Base-by-base conservation (phyloP, 176 grass and related monocot species). In the Hyparrhenia diplandra region DNA sequence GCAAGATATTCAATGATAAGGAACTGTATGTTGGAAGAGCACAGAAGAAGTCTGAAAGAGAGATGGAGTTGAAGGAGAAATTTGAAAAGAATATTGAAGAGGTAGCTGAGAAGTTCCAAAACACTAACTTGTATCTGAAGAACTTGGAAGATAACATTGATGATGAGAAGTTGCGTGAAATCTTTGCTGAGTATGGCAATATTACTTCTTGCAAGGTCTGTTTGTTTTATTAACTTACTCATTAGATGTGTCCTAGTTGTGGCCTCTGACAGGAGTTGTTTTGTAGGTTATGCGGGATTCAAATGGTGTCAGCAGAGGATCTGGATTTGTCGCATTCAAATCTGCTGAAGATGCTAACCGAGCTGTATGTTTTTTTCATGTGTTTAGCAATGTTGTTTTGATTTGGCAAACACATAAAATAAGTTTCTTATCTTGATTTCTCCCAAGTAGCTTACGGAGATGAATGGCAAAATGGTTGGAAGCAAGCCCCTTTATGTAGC, bases 21-120 rank as follows among this genome's bases (percentile, higher is more conserved):
- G 96, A 95, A 79, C 89, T 89, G 86, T 99, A 93, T 71, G 96
- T 99, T 36, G 96, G 96, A 66, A 99, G 88, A 83, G 96, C 96
- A 5, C 93, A 95, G 76, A 99, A 95, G 54, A 99, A 95, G 57
- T 89, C 96, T 2, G 96, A 99, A 87, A 95, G 96, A 66, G 96
- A 95, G 79, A 91, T 89, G 73, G 95, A 93, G 49, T 71, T 94
- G 36, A 98, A 91, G 75, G 83, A 80, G 83, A 99, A 88, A 83
- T 99, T 88, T 70, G 96, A 95, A 74, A 94, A 92, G 84, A 92
- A 81, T 28, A 83, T 88, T 77, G 83, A 89, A 81, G 82, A 95
- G 21, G 82, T 80, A 67, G 80, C 83, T 28, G 88, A 95, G 52
- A 91, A 89, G 76, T 80, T 69, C 78, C 92, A 85, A 57, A 90